Percentiles rank a stretch among this genome's conserved stretches.
These are phyloP conservation scores for Megacollybia platyphylla DNA, from an alignment of 1,284 basidiomycete genomes.

Conservation along the genomic window DNA sequence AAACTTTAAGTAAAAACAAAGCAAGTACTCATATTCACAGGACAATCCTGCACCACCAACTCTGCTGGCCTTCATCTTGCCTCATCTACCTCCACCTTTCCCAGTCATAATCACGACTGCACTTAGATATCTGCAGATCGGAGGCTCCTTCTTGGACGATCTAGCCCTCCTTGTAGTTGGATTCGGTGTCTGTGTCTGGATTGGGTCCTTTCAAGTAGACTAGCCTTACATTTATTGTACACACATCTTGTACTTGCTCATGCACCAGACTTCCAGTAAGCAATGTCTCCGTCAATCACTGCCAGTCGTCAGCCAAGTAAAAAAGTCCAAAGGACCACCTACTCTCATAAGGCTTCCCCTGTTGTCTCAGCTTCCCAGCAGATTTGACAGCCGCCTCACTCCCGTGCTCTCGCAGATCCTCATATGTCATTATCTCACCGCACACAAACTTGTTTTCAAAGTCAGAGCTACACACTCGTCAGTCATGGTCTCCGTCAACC, in stretches of 20 bases:
- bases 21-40: slow-evolving; percentile 18
- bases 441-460: slow-evolving; percentile 99
- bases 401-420: slow-evolving; percentile 87
- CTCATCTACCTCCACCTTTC: slow-evolving; percentile 52
- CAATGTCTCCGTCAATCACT: slow-evolving; percentile 80
- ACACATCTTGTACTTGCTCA: slow-evolving; percentile 4
- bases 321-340: slow-evolving; percentile 16
- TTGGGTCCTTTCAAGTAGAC: slow-evolving; percentile 28
- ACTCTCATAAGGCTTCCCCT: slow-evolving; percentile 96
- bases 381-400: slow-evolving; percentile 89
- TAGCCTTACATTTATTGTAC: slow-evolving; percentile 12
- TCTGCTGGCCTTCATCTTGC: slow-evolving; percentile 44
- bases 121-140: slow-evolving; percentile 32
- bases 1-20: not conserved
- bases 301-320: not conserved
- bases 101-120: slow-evolving; percentile 32
- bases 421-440: slow-evolving; percentile 94
- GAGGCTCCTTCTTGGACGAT: slow-evolving; percentile 52
- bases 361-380: slow-evolving; percentile 90
- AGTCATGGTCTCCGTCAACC: not conserved
- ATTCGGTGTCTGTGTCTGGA: slow-evolving; percentile 45
- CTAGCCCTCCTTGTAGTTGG: slow-evolving; percentile 53
- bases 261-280: slow-evolving; percentile 25
- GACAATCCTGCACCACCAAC: slow-evolving; percentile 45
- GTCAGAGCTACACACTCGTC: slow-evolving; percentile 51